Evolutionary conservation across 1,284 basidiomycete genomes (phyloP).

Genomic region (Peniophora sp.): DNA sequence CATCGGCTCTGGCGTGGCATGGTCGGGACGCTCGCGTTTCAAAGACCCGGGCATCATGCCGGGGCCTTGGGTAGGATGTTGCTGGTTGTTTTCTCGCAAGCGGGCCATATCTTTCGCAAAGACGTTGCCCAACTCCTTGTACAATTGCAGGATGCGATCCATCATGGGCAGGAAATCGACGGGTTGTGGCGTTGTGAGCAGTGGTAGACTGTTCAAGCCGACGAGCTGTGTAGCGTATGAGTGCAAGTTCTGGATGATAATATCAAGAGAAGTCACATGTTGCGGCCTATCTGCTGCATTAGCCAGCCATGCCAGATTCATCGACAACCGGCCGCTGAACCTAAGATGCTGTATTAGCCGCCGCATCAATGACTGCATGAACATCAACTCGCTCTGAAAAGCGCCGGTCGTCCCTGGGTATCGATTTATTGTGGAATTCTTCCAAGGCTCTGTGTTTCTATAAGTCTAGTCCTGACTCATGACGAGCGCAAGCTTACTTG

Average conservation of each 20-base stretch:
- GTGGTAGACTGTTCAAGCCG: constrained; percentile 33
- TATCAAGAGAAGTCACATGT: background rate
- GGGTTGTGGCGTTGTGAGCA: constrained; percentile 47
- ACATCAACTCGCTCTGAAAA: constrained; percentile 45
- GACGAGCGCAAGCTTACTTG: constrained; percentile 37
- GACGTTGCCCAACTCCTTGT: constrained; percentile 46
- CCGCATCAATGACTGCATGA: constrained; percentile 10
- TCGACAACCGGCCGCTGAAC: constrained; percentile 48
- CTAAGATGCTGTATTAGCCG: constrained; percentile 24
- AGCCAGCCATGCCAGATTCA: constrained; percentile 63
- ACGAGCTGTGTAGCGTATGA: constrained; percentile 11
- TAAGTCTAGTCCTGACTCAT: too few relatives aligned
- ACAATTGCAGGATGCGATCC: constrained; percentile 54
- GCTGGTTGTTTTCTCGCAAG: constrained; percentile 13
- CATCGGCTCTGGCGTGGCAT: constrained; percentile 25
- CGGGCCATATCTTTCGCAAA: constrained; percentile 61
- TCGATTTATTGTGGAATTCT: constrained; percentile 46
- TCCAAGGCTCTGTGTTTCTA: constrained; percentile 45
- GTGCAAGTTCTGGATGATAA: background rate
- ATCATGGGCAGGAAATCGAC: constrained; percentile 41
- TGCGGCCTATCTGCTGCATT: constrained; percentile 45
- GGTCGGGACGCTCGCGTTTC: constrained; percentile 56
- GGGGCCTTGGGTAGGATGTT: constrained; percentile 8
- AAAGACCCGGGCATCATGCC: constrained; percentile 21
- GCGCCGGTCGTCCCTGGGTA: constrained; percentile 39